phyloP scores from a whole-genome alignment of 257 asterid genomes.

The Solanum chmielewskii region DNA sequence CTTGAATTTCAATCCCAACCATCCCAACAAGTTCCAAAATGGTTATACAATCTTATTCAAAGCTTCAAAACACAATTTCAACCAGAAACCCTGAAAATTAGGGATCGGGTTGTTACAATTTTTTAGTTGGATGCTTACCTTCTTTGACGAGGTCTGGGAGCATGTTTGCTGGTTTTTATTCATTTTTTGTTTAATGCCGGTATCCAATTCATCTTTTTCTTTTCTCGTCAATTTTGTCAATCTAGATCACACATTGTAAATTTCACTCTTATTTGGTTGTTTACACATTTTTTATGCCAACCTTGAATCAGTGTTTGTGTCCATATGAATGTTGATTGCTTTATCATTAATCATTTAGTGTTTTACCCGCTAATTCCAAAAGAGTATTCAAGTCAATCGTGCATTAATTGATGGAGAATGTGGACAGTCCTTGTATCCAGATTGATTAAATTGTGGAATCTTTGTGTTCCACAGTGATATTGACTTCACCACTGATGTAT shows the following conservation, averaged over 20 bases:
- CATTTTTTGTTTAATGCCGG: not conserved
- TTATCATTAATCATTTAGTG: not conserved
- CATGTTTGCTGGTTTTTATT: not conserved
- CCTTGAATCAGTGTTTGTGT: not conserved
- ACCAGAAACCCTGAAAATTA: not conserved
- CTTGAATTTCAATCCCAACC: not conserved
- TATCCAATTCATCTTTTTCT: not conserved
- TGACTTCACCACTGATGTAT: not conserved
- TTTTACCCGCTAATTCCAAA: not conserved
- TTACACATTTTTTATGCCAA: not conserved
- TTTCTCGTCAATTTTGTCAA: not conserved
- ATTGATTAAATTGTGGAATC: not conserved
- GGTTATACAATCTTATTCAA: not conserved
- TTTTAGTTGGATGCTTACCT: not conserved
- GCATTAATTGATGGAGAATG: not conserved
- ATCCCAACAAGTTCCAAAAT: not conserved
- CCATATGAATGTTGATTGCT: not conserved
- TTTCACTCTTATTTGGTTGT: not conserved
- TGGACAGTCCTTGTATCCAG: not conserved
- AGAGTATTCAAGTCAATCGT: not conserved
- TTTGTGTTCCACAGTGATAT: not conserved
- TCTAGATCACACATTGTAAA: not conserved
- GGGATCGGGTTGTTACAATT: not conserved
- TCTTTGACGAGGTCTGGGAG: not conserved
- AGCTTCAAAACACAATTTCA: not conserved